phyloP scores from a whole-genome alignment of 495 filamentous ascomycete genomes.

The Penicillium turbatum region DNA sequence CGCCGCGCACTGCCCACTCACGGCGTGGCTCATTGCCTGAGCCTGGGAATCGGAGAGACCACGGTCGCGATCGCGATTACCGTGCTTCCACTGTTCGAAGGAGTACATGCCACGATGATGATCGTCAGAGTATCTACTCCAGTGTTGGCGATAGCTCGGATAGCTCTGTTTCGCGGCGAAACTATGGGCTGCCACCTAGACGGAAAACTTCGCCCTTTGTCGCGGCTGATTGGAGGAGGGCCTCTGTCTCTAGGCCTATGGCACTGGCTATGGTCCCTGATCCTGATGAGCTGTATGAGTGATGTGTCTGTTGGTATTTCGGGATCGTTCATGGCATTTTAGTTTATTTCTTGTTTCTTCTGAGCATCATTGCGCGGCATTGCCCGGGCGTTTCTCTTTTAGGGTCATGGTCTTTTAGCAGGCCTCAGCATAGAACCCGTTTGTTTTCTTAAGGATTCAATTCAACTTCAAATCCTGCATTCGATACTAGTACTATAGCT shows the following conservation, averaged over 20 bases:
- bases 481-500: too few relatives aligned
- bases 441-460: neutral
- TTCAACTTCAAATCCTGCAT: neutral
- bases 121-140: slow-evolving; percentile 10
- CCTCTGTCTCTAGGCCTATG: slow-evolving; percentile 29
- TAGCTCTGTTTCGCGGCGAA: neutral
- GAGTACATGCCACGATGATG: slow-evolving; percentile 10
- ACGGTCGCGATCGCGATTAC: slow-evolving; percentile 2
- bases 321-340: neutral
- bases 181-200: slow-evolving; percentile 12
- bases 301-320: slow-evolving; percentile 7
- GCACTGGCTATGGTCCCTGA: slow-evolving; percentile 44
- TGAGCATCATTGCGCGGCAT: slow-evolving; percentile 15
- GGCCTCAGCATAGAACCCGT: slow-evolving; percentile 4
- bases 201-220: slow-evolving; percentile 18
- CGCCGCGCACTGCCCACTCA: slow-evolving; percentile 5
- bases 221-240: slow-evolving; percentile 22
- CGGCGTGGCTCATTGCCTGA: slow-evolving; percentile 15
- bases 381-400: neutral
- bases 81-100: neutral
- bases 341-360: slow-evolving; percentile 2
- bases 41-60: slow-evolving; percentile 1
- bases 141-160: slow-evolving; percentile 9
- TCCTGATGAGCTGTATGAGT: slow-evolving; percentile 40
- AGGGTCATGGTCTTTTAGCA: neutral